Evolutionary conservation across 768 basidiomycete genomes (phyloP).

Genomic region (Roridomyces roridus): DNA sequence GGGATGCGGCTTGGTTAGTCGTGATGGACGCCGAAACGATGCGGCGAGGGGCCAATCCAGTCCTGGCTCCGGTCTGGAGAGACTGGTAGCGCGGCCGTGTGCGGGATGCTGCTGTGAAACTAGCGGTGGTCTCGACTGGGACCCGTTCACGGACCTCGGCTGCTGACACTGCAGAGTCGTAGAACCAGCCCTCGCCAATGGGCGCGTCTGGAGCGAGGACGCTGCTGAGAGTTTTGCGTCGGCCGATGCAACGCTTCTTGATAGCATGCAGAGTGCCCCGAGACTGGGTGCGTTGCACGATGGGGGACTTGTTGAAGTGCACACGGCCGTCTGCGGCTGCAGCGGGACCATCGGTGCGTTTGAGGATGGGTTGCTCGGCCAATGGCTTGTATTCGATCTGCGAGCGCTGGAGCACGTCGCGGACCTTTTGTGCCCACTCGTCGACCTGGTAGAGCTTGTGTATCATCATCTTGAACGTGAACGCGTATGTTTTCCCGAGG

Average conservation of each 20-base stretch:
- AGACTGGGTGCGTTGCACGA: slow-evolving; percentile 7
- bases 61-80: slow-evolving; percentile 12
- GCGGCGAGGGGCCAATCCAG: slow-evolving; percentile 5
- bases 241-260: slow-evolving; percentile 63
- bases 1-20: not conserved
- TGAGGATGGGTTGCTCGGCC: slow-evolving; percentile 39
- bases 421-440: slow-evolving; percentile 64
- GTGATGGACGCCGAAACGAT: slow-evolving; percentile 3
- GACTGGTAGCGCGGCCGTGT: slow-evolving; percentile 23
- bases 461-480: slow-evolving; percentile 73
- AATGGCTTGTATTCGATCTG: slow-evolving; percentile 63
- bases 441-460: slow-evolving; percentile 68
- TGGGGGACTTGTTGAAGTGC: slow-evolving; percentile 34
- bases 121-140: slow-evolving; percentile 14
- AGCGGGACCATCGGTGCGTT: slow-evolving; percentile 9
- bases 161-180: slow-evolving; percentile 55
- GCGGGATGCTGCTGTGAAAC: not conserved
- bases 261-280: slow-evolving; percentile 34
- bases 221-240: slow-evolving; percentile 51
- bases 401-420: slow-evolving; percentile 57
- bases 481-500: slow-evolving; percentile 52
- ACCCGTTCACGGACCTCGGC: slow-evolving; percentile 35
- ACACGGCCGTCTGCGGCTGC: slow-evolving; percentile 25
- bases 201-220: slow-evolving; percentile 28
- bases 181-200: slow-evolving; percentile 50